These are phyloP conservation scores for Epichloe coenophiala DNA, from an alignment of 2,329 filamentous ascomycete genomes.

Conservation along the genomic window DNA sequence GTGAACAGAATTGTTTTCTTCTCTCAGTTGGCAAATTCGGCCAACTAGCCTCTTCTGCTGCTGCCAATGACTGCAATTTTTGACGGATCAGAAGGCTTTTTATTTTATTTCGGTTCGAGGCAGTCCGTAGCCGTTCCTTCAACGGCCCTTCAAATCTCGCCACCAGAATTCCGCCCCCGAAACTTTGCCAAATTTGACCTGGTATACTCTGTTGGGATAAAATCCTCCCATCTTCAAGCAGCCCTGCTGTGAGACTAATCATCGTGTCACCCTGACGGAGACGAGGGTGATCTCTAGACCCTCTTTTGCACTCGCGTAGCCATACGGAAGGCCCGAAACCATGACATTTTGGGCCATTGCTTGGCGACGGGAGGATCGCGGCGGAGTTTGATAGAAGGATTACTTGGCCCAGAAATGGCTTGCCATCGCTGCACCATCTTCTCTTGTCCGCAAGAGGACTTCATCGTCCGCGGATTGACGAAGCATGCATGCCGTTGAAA, in stretches of 20 bases:
- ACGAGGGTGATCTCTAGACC: conserved; percentile 1
- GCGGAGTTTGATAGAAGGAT: not conserved
- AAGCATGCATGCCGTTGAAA: not conserved
- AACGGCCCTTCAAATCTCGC: not conserved
- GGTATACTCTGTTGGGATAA: not conserved
- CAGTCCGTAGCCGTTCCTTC: too few species aligned
- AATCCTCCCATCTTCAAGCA: not conserved
- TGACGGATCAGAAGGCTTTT: too few species aligned
- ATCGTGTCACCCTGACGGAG: conserved; percentile 4
- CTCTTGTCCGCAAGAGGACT: not conserved
- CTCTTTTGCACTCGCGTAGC: conserved; percentile 4
- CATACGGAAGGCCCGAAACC: conserved; percentile 5
- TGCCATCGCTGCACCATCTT: not conserved
- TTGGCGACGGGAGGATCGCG: not conserved
- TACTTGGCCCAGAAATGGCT: not conserved
- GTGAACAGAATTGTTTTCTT: not conserved
- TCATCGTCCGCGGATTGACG: not conserved
- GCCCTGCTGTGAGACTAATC: conserved; percentile 5
- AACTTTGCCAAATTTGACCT: not conserved
- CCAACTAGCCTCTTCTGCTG: not conserved
- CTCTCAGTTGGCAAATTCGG: not conserved
- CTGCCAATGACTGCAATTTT: too few species aligned
- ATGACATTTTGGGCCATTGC: not conserved
- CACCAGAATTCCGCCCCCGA: not conserved
- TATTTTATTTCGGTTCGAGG: too few species aligned